A percentile compares a stretch with the other conserved stretches of the same genome.
phyloP scores from a whole-genome alignment of 192 early-diverging fungal genomes.

The Coemansia sp. region DNA sequence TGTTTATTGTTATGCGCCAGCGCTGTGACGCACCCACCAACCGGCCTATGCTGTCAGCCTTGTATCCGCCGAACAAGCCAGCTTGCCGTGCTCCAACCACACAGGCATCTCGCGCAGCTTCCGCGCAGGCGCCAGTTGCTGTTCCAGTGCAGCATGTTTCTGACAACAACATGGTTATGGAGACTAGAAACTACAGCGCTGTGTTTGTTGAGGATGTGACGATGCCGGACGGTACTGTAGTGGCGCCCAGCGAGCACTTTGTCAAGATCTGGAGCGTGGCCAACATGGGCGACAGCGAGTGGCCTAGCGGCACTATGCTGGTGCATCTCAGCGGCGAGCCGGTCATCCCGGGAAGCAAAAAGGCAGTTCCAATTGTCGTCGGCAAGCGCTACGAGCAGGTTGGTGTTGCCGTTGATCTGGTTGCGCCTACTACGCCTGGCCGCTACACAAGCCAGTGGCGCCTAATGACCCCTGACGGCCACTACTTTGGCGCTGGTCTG shows the following conservation, averaged over 20 bases:
- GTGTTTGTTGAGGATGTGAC: slow-evolving; percentile 68
- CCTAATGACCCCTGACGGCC: slow-evolving; percentile 58
- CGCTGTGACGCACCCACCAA: slow-evolving; percentile 7
- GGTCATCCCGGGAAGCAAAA: slow-evolving; percentile 46
- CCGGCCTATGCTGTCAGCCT: slow-evolving; percentile 21
- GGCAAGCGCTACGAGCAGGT: slow-evolving; percentile 56
- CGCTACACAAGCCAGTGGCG: slow-evolving; percentile 65
- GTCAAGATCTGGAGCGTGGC: slow-evolving; percentile 72
- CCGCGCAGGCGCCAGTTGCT: neutral
- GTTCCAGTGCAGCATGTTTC: neutral
- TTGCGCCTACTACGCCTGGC: slow-evolving; percentile 61
- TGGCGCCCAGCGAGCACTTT: slow-evolving; percentile 58
- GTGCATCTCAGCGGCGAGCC: slow-evolving; percentile 59
- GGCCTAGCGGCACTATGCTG: slow-evolving; percentile 62
- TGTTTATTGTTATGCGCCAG: slow-evolving; percentile 84
- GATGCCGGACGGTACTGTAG: slow-evolving; percentile 61
- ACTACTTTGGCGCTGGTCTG: slow-evolving; percentile 63
- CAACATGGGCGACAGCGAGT: slow-evolving; percentile 60
- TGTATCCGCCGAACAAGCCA: slow-evolving; percentile 13
- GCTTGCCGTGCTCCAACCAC: neutral
- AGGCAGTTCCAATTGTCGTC: slow-evolving; percentile 47
- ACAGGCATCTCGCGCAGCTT: neutral
- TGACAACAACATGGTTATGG: slow-evolving; percentile 2
- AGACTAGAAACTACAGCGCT: slow-evolving; percentile 41
- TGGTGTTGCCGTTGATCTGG: slow-evolving; percentile 63